Conservation (phyloP, 1,284 basidiomycete species). For the Amylostereum areolatum region DNA sequence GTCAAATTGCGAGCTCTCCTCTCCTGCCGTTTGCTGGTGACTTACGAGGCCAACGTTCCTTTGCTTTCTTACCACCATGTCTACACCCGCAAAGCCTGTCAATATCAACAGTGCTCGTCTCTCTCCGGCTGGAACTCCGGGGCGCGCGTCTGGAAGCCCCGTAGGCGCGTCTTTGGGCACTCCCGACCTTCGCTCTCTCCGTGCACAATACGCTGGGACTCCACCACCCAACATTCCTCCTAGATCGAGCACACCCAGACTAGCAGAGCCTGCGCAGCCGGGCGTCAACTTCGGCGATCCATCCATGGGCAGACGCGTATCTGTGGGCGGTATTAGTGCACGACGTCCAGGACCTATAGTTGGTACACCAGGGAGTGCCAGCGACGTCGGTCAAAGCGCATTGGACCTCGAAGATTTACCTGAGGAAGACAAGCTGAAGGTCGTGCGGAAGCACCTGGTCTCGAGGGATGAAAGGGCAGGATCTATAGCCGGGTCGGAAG, state of each 20-base stretch:
- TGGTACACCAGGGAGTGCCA: constrained; percentile 23
- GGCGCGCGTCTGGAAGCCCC: neutral
- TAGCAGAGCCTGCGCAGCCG: constrained; percentile 12
- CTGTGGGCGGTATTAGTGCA: constrained; percentile 25
- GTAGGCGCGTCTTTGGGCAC: constrained; percentile 28
- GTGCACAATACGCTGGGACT: constrained; percentile 56
- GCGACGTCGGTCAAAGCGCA: constrained; percentile 21
- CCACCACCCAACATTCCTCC: constrained; percentile 61
- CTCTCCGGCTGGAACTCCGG: constrained; percentile 21
- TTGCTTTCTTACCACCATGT: constrained; percentile 31
- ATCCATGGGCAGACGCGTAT: constrained; percentile 16
- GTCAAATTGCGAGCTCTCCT: too few relatives aligned
- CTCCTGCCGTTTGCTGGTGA: too few relatives aligned
- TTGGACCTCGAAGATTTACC: constrained; percentile 47
- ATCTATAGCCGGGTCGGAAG: constrained; percentile 18
- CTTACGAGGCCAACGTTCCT: neutral
- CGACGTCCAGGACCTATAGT: constrained; percentile 20
- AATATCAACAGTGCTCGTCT: constrained; percentile 37
- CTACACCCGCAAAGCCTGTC: constrained; percentile 39
- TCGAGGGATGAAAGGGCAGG: constrained; percentile 58
- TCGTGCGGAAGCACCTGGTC: constrained; percentile 77
- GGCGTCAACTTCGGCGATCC: constrained; percentile 8
- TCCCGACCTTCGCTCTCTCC: constrained; percentile 50
- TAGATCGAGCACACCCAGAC: constrained; percentile 29
- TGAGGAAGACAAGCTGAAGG: constrained; percentile 79